phyloP scores from a whole-genome alignment of 192 early-diverging fungal genomes.

The Entomortierella parvispora region DNA sequence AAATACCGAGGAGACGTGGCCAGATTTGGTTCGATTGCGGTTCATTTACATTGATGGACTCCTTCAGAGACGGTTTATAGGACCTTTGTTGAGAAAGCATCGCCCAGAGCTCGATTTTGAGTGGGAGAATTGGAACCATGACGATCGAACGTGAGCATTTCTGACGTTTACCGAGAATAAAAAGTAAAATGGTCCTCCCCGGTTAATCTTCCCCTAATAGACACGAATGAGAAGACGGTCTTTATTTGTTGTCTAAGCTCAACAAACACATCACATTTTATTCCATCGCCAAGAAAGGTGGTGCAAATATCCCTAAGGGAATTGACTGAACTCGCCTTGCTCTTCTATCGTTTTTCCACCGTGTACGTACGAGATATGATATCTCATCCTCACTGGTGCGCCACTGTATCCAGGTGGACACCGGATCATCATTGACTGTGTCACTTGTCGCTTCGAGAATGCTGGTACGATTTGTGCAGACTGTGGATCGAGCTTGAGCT shows the following conservation, averaged over 20 bases:
- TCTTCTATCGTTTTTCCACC: conserved; percentile 59
- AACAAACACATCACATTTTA: too few species aligned
- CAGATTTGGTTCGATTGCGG: conserved; percentile 16
- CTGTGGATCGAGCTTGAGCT: conserved; percentile 57
- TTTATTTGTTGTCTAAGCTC: too few species aligned
- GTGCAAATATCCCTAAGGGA: conserved; percentile 1
- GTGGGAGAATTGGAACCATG: conserved; percentile 10
- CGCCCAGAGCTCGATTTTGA: conserved; percentile 29
- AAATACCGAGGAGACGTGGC: conserved; percentile 2
- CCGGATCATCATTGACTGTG: conserved; percentile 51
- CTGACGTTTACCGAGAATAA: too few species aligned
- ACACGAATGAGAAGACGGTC: too few species aligned
- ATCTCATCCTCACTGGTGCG: conserved; percentile 50
- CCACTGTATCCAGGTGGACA: conserved; percentile 25
- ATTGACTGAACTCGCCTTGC: conserved; percentile 52
- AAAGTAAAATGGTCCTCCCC: background rate
- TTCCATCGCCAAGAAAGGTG: background rate
- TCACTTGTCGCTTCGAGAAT: conserved; percentile 42
- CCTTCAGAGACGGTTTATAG: background rate
- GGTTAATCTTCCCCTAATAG: too few species aligned
- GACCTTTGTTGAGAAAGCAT: conserved; percentile 9
- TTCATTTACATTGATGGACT: conserved; percentile 6
- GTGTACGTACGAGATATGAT: conserved; percentile 58
- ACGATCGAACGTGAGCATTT: background rate
- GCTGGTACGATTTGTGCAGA: conserved; percentile 54